These are phyloP conservation scores for Pestalotiopsis sp. DNA, from an alignment of 2,329 filamentous ascomycete species.

Conservation along the genomic window DNA sequence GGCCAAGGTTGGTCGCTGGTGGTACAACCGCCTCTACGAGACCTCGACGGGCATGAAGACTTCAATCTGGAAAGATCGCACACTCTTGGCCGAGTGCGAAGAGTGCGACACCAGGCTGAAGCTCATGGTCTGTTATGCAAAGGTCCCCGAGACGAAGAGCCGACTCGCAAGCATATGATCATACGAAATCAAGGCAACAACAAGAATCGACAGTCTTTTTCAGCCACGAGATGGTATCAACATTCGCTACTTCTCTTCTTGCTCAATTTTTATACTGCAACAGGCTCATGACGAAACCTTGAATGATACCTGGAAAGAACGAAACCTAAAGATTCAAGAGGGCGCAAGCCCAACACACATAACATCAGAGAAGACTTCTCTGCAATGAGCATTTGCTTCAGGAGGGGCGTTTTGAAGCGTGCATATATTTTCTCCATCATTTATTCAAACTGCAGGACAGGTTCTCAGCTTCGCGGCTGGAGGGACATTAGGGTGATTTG, in stretches of 20 bases:
- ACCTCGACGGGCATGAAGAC: constrained; percentile 56
- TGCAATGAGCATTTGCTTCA: neutral
- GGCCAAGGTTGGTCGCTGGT: constrained; percentile 89
- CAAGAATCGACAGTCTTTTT: neutral
- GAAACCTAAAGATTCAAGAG: constrained; percentile 23
- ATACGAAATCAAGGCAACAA: neutral
- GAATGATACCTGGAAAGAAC: constrained; percentile 19
- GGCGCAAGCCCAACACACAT: constrained; percentile 27
- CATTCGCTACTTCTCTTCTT: neutral
- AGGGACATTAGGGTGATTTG: neutral
- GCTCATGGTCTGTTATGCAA: constrained; percentile 87
- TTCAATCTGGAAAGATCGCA: constrained; percentile 79
- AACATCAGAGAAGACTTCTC: constrained; percentile 15
- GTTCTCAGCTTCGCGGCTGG: neutral
- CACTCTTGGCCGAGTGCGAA: constrained; percentile 81
- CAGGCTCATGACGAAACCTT: neutral
- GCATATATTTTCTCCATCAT: neutral
- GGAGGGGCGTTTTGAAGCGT: constrained; percentile 7
- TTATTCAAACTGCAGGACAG: constrained; percentile 8
- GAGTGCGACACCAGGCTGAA: constrained; percentile 85
- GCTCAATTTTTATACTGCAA: neutral
- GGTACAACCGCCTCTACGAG: constrained; percentile 95
- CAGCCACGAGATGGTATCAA: neutral
- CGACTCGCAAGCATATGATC: constrained; percentile 51
- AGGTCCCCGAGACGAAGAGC: constrained; percentile 66